These are phyloP conservation scores for Phytophthora macrochlamydospora DNA, from an alignment of 352 stramenopile species.

Conservation along the genomic window DNA sequence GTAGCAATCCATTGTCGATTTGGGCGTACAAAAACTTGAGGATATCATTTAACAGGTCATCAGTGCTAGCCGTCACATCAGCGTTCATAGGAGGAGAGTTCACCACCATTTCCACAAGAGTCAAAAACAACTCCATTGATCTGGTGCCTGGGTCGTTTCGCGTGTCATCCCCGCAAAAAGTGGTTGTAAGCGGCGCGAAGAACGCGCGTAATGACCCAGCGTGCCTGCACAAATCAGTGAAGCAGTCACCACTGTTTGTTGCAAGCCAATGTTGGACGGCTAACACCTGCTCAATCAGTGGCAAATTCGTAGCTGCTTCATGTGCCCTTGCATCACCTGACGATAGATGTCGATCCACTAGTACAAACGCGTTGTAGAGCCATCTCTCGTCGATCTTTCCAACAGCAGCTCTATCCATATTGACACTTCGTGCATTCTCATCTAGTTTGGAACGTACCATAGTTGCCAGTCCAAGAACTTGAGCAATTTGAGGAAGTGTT, in stretches of 20 bases:
- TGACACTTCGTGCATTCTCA: conserved; percentile 14
- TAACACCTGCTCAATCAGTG: conserved; percentile 38
- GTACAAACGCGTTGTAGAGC: conserved; percentile 28
- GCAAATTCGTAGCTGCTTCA: background rate
- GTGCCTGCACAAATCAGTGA: conserved; percentile 34
- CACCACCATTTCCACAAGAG: conserved; percentile 39
- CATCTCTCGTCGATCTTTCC: conserved; percentile 29
- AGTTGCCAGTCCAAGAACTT: conserved; percentile 38
- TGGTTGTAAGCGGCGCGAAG: conserved; percentile 16
- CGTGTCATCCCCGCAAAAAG: conserved; percentile 16
- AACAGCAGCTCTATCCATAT: conserved; percentile 10
- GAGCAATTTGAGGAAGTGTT: conserved; percentile 29
- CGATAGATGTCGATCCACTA: conserved; percentile 18
- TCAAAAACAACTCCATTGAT: conserved; percentile 32
- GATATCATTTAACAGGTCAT: conserved; percentile 43
- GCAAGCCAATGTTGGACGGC: conserved; percentile 40
- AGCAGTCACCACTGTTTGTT: conserved; percentile 26
- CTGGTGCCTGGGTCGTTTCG: conserved; percentile 3
- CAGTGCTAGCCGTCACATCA: conserved; percentile 36
- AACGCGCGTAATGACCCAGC: conserved; percentile 33
- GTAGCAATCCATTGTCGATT: conserved; percentile 34
- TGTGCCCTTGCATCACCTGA: background rate
- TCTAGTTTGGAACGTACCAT: conserved; percentile 26
- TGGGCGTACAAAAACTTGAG: conserved; percentile 52
- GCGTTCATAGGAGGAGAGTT: conserved; percentile 21